Percentiles rank a stretch among this genome's conserved stretches.
These are phyloP conservation scores for Huntiella abstrusa DNA, from an alignment of 2,329 filamentous ascomycete species.

Conservation along the genomic window DNA sequence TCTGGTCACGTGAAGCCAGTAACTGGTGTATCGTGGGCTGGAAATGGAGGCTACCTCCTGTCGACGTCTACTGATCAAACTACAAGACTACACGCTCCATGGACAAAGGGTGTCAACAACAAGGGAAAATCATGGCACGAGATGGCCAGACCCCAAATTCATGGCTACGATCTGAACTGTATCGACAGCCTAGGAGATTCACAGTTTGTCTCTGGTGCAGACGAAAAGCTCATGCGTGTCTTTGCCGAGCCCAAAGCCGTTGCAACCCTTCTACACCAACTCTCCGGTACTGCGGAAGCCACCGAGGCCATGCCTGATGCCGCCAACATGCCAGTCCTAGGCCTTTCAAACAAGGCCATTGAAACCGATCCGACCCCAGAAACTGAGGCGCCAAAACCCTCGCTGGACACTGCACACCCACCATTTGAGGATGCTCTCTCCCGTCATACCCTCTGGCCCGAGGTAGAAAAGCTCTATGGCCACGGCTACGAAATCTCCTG, in stretches of 20 bases:
- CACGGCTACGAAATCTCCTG: slow-evolving; percentile 95
- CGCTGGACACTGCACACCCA: slow-evolving; percentile 49
- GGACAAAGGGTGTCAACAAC: slow-evolving; percentile 30
- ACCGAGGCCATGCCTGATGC: slow-evolving; percentile 52
- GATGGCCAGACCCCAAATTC: slow-evolving; percentile 86
- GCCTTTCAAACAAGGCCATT: slow-evolving; percentile 88
- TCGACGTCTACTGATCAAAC: slow-evolving; percentile 89
- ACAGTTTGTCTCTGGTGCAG: slow-evolving; percentile 82
- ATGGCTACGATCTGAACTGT: slow-evolving; percentile 95
- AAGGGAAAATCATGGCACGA: slow-evolving; percentile 64
- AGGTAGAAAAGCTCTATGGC: slow-evolving; percentile 89
- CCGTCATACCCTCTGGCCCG: slow-evolving; percentile 84
- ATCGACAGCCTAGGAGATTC: slow-evolving; percentile 54
- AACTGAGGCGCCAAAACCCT: slow-evolving; percentile 38
- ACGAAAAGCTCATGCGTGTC: slow-evolving; percentile 94
- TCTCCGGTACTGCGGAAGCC: slow-evolving; percentile 32
- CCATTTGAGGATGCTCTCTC: slow-evolving; percentile 81
- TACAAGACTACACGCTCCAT: slow-evolving; percentile 66
- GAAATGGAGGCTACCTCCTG: slow-evolving; percentile 63
- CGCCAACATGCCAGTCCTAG: slow-evolving; percentile 85
- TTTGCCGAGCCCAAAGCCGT: slow-evolving; percentile 79
- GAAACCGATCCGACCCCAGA: slow-evolving; percentile 25
- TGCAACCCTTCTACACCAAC: slow-evolving; percentile 48
- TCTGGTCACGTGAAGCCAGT: slow-evolving; percentile 71
- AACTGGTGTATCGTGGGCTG: slow-evolving; percentile 69